Percentiles rank a stretch among this genome's conserved stretches.
These are phyloP conservation scores for Copromyces sp. DNA, from an alignment of 495 filamentous ascomycete species.

Conservation along the genomic window DNA sequence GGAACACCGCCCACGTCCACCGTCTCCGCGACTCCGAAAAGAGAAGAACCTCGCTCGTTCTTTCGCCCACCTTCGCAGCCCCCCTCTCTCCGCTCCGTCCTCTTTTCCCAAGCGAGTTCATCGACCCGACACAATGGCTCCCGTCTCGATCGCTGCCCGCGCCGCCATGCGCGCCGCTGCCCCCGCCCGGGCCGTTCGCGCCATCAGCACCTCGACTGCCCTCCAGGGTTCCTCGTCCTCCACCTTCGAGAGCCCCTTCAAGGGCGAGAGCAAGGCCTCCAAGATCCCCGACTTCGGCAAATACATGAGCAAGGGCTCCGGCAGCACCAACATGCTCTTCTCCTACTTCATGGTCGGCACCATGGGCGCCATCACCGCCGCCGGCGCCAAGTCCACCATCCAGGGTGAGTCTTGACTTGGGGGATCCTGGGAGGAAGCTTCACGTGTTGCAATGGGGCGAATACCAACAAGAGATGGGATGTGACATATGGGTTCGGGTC, in stretches of 20 bases:
- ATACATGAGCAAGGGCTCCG: constrained; percentile 60
- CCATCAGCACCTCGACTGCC: constrained; percentile 35
- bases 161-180: constrained; percentile 33
- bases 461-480: neutral
- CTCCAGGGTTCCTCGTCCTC: constrained; percentile 24
- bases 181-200: constrained; percentile 29
- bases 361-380: constrained; percentile 79
- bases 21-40: neutral
- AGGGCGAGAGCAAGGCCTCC: constrained; percentile 43
- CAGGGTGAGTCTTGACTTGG: constrained; percentile 57
- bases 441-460: too few relatives aligned
- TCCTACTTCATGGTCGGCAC: constrained; percentile 97
- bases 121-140: constrained; percentile 28
- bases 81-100: neutral
- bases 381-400: constrained; percentile 92
- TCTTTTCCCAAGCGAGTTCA: neutral
- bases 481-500: neutral
- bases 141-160: constrained; percentile 37
- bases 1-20: neutral
- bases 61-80: neutral
- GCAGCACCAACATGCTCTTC: constrained; percentile 72
- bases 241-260: constrained; percentile 47
- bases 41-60: neutral
- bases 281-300: constrained; percentile 85
- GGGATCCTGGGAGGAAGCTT: neutral